phyloP scores from a whole-genome alignment of 441 rosid genomes.

The Syzygium malaccense region DNA sequence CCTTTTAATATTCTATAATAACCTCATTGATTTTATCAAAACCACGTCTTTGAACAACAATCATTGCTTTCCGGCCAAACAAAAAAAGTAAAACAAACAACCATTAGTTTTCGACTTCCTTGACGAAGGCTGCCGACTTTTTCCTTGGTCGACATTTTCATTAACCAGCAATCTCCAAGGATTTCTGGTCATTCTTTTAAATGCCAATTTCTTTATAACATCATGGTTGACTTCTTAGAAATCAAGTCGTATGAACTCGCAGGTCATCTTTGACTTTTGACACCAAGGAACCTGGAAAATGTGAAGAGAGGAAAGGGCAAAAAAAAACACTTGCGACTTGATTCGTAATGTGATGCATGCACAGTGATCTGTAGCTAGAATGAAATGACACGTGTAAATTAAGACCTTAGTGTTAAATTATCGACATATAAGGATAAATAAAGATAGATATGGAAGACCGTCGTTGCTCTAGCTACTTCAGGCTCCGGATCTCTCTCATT shows the following conservation, averaged over 20 bases:
- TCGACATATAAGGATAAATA: not conserved
- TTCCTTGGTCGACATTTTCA: not conserved
- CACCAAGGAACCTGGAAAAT: not conserved
- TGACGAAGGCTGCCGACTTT: not conserved
- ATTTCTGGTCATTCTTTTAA: not conserved
- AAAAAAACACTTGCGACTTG: not conserved
- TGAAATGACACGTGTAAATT: not conserved
- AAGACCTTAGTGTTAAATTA: not conserved
- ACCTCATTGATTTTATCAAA: not conserved
- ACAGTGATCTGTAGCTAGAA: not conserved
- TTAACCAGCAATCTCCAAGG: not conserved
- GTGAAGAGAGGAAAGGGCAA: not conserved
- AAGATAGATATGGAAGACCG: not conserved
- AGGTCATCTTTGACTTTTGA: not conserved
- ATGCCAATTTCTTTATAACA: not conserved
- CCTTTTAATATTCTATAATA: not conserved
- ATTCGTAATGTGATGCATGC: not conserved
- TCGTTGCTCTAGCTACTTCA: not conserved
- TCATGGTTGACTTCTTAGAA: not conserved
- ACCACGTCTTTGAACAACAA: not conserved
- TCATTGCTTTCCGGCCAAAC: not conserved
- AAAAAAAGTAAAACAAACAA: no score
- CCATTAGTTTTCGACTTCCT: not conserved
- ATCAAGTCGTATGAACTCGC: not conserved
- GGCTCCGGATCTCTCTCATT: not conserved